Evolutionary conservation across 257 asterid genomes (phyloP).

Genomic region (Ajuga chamaepitys): DNA sequence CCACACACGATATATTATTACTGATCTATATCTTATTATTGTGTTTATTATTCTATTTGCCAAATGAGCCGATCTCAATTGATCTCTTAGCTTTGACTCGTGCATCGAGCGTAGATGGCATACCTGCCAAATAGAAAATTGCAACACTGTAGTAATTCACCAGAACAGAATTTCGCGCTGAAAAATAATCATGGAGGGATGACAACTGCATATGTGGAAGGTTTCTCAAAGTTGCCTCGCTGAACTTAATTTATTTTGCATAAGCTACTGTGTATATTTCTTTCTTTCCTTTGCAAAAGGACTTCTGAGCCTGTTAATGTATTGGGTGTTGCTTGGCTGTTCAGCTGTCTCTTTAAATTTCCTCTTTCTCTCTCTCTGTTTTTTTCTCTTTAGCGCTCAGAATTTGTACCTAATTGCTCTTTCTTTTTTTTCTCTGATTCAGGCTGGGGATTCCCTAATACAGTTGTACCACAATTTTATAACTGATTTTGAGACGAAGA

Average conservation of each 20-base stretch:
- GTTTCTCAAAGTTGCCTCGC: neutral
- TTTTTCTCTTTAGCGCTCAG: neutral
- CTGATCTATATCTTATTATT: no score
- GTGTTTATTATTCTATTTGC: no score
- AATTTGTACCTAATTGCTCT: constrained; percentile 7
- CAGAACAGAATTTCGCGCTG: no score
- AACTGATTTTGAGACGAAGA: constrained; percentile 91
- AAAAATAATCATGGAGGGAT: neutral
- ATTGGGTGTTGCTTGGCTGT: neutral
- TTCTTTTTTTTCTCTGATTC: constrained; percentile 15
- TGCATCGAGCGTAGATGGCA: no score
- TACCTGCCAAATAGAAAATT: no score
- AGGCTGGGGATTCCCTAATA: constrained; percentile 93
- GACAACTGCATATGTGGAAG: neutral
- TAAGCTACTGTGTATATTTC: neutral
- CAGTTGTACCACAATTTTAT: constrained; percentile 90
- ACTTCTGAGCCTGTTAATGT: neutral
- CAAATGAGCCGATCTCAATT: no score
- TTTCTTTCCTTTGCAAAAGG: neutral
- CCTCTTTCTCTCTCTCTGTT: neutral
- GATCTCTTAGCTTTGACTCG: no score
- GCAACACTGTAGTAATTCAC: no score
- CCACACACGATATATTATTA: no score
- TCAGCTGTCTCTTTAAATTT: neutral
- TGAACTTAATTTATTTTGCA: neutral